phyloP scores from a whole-genome alignment of 1,139 yeast species.

The Zygosaccharomyces sapae region DNA sequence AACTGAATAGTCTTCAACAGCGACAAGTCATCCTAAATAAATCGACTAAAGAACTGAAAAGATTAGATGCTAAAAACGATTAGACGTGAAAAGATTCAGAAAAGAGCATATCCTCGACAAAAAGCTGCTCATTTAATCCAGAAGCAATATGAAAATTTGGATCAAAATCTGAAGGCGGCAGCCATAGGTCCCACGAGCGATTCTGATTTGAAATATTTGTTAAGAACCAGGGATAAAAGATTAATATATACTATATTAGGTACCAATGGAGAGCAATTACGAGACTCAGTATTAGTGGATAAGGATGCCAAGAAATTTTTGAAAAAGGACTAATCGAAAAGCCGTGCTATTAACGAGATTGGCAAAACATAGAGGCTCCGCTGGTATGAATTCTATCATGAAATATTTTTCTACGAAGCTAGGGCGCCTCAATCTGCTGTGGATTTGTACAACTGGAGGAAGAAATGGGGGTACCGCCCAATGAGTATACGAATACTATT shows the following conservation, averaged over 20 bases:
- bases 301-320: constrained; percentile 51
- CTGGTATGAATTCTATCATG: constrained; percentile 58
- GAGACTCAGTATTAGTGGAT: constrained; percentile 54
- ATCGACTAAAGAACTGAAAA: constrained; percentile 24
- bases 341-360: constrained; percentile 52
- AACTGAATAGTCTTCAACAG: constrained; percentile 21
- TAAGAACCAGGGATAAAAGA: constrained; percentile 39
- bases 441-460: constrained; percentile 49
- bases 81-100: constrained; percentile 24
- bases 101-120: constrained; percentile 30
- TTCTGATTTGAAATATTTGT: constrained; percentile 35
- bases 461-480: constrained; percentile 57
- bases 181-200: constrained; percentile 38
- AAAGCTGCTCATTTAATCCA: constrained; percentile 29
- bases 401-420: constrained; percentile 44
- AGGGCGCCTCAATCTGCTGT: constrained; percentile 45
- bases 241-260: constrained; percentile 54
- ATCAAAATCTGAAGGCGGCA: constrained; percentile 26
- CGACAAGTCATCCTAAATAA: constrained; percentile 16
- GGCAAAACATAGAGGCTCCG: constrained; percentile 50
- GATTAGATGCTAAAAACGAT: constrained; percentile 16
- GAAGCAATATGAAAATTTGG: constrained; percentile 20
- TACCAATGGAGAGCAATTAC: constrained; percentile 49
- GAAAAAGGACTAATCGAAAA: constrained; percentile 44
- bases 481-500: constrained; percentile 53